Base-by-base conservation (phyloP, 2,329 filamentous ascomycete species). In the Diplocarpon mali region DNA sequence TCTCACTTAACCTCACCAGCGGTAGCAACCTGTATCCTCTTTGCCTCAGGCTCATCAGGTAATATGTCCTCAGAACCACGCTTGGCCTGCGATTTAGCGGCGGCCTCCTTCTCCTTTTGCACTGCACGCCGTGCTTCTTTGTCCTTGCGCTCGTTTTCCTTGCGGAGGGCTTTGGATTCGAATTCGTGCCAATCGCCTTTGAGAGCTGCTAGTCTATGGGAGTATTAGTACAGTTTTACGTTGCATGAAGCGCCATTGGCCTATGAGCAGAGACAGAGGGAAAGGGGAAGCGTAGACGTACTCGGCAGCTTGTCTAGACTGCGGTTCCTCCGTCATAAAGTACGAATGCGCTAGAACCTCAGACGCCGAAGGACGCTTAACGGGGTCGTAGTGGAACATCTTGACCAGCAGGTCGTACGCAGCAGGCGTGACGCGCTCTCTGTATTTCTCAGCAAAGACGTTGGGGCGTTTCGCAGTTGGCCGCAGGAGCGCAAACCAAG, bases 101-200 rank as follows among this genome's bases (percentile, higher is more conserved):
- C 50, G 1, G 55, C 55, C 36, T 61, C 56, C 41, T 61, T 59
- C 40, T 24, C 20, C 7, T 24, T 24, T 7, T 59, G 54, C 4
- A 54, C 52, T 42, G 51, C 42, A 30, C 58, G 51, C n/a, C 57
- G 50, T 11, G 58, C 57, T 40, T 63, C 61, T 52, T 62, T 62
- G 48, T 81, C 76, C 45, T 67, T 65, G 44, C 77, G 76, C 62
- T 92, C 86, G 56, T 88, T 90, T 63, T 95, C 89, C 55, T 92
- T 92, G 28, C 92, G 75, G 20, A 95, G 71, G 13, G 88, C 89
- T 67, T 98, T 98, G 45, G 87, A 94, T 67, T 98, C 92, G 58
- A 96, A 95, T 62, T 98, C 92, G 61, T 98, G 92, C 92, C 92
- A 98, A 57, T 98, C 92, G 16, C 92, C 92, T 56, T 92, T 78